These are phyloP conservation scores for Kwoniella mangroviensis DNA, from an alignment of 768 basidiomycete species.

Conservation along the genomic window DNA sequence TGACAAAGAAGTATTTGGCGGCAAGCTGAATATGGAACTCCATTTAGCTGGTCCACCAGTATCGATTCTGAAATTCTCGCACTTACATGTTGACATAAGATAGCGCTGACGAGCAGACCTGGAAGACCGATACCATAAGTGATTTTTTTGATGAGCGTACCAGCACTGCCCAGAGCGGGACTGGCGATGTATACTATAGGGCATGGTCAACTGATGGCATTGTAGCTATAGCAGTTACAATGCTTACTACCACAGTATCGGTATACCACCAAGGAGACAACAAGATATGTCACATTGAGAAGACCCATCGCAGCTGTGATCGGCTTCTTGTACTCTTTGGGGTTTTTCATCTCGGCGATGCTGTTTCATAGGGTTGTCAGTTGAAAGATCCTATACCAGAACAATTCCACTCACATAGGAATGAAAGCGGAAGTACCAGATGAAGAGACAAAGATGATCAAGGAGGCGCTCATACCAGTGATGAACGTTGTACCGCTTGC, in stretches of 20 bases:
- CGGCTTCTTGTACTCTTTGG: constrained; percentile 28
- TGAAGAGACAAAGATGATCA: constrained; percentile 38
- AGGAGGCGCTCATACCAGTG: constrained; percentile 38
- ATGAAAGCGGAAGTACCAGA: constrained; percentile 32
- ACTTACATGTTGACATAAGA: constrained; percentile 22
- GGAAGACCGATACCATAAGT: constrained; percentile 49
- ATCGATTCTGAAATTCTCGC: background rate
- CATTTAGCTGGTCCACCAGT: background rate
- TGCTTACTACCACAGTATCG: constrained; percentile 20
- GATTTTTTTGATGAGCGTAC: constrained; percentile 44
- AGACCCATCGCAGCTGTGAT: constrained; percentile 28
- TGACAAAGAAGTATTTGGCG: constrained; percentile 34
- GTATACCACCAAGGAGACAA: constrained; percentile 18
- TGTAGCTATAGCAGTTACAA: background rate
- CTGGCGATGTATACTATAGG: constrained; percentile 33
- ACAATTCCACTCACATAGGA: constrained; percentile 19
- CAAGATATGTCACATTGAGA: constrained; percentile 29
- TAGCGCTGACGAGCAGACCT: constrained; percentile 35
- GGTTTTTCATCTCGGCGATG: constrained; percentile 45
- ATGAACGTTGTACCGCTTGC: constrained; percentile 36
- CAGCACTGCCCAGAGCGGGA: constrained; percentile 47
- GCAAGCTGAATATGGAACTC: constrained; percentile 7
- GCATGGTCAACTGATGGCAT: constrained; percentile 1
- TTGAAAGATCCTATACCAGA: background rate
- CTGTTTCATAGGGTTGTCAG: constrained; percentile 25